Evolutionary conservation across 2,329 filamentous ascomycete species (phyloP).

Genomic region (Pestalotiopsis sp.): DNA sequence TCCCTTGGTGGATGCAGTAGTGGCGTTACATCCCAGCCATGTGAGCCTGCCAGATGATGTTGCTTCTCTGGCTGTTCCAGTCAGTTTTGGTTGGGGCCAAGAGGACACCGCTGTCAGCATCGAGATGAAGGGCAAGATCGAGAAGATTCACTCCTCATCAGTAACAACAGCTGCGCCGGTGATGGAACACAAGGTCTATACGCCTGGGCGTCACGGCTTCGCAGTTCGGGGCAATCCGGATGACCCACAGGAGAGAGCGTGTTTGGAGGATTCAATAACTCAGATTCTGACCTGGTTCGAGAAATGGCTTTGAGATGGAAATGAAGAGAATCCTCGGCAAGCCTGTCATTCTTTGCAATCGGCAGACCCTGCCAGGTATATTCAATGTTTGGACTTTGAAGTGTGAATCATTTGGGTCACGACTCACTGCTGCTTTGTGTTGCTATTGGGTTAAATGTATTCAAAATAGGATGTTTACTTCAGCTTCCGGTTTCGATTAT

Average conservation of each 20-base stretch:
- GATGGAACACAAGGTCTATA: constrained; percentile 33
- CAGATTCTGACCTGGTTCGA: constrained; percentile 12
- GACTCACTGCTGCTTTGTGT: no score
- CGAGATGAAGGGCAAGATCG: constrained; percentile 31
- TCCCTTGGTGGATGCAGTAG: constrained; percentile 42
- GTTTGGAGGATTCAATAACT: constrained; percentile 29
- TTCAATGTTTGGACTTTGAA: no score
- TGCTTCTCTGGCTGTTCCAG: constrained; percentile 30
- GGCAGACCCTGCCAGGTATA: no score
- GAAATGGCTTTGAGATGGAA: constrained; percentile 4
- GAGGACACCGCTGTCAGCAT: constrained; percentile 31
- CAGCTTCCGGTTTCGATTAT: no score
- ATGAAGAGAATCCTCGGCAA: not conserved
- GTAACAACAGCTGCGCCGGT: constrained; percentile 28
- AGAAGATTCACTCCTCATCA: constrained; percentile 27
- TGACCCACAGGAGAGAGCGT: constrained; percentile 26
- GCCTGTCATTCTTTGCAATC: no score
- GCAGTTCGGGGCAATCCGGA: constrained; percentile 27
- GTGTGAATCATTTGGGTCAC: no score
- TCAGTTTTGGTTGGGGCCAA: constrained; percentile 33
- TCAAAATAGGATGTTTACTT: no score
- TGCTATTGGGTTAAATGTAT: no score
- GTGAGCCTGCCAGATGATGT: constrained; percentile 41
- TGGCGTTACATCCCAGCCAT: constrained; percentile 45
- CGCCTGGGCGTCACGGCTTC: constrained; percentile 33